Base-by-base conservation (phyloP, 306 rosid genomes). In the Prosopis cineraria region DNA sequence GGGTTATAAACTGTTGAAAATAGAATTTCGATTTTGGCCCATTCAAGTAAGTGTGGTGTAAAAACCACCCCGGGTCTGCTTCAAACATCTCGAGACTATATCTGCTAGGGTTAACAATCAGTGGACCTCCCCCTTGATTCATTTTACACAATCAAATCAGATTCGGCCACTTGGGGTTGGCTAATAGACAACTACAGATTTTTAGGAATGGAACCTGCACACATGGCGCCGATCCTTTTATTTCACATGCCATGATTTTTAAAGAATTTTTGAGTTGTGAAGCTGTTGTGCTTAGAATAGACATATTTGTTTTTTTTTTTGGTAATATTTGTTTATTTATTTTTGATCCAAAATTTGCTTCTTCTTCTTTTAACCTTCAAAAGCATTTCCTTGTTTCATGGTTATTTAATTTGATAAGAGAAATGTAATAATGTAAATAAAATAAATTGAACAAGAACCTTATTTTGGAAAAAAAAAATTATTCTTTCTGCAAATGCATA, bases 1-100 rank as follows among this genome's bases (percentile, higher is more conserved):
- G 65, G 75, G 76, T 3, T 33, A 33, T 53, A 55, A 74, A 43
- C 64, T 40, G 34, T 68, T 44, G 39, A 44, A 44, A 11, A 34
- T 58, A 44, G 76, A 58, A 68, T 67, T 74, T 68, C 3, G 16
- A 20, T 6, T 74, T 34, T 74, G 36, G 69, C 62, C 84, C 79
- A 55, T 64, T 44, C 64, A 67, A 40, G 25, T 30, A 68, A 36
- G 39, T 73, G 84, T 67, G 55, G 71, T n/a, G 47, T 33, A 74
- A 45, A 34, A 66, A 33, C n/a, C 47, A 27, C 40, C 20, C 2
- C 6, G 7, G 33, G 52, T 36, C 29, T 25, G 37, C 20, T 41
- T 62, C 75, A 67, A 10, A 10, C 47, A 33, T 7, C 7, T 55
- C 43, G 33, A 7, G 79, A 65, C 22, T 53, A 31, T 55, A 70